Conservation (phyloP, 371 early-diverging fungal species). For the Mucor saturninus region DNA sequence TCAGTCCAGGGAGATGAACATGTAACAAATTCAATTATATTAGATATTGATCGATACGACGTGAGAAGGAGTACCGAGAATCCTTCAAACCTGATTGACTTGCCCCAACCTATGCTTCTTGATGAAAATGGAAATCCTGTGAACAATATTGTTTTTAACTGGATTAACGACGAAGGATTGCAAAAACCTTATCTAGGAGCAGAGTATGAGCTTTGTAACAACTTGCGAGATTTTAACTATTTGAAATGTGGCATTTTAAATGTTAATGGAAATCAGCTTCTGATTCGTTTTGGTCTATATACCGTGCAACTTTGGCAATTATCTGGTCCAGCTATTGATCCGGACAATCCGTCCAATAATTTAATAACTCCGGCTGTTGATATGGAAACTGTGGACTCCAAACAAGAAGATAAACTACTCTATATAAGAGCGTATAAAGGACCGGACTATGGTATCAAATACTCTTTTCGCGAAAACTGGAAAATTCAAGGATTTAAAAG, state of each 20-base stretch:
- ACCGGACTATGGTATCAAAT: neutral
- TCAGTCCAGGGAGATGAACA: neutral
- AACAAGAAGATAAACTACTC: neutral
- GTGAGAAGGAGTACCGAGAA: no score
- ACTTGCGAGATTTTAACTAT: neutral
- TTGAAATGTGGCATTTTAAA: neutral
- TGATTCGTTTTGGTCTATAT: slow-evolving; percentile 11
- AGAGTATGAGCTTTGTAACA: neutral
- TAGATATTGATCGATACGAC: no score
- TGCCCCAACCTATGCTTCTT: no score
- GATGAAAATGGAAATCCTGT: no score
- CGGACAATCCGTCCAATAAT: neutral
- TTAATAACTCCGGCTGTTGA: no score
- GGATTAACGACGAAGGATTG: no score
- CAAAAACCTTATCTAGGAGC: neutral
- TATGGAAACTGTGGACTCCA: no score
- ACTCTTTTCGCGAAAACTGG: neutral
- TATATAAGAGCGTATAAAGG: slow-evolving; percentile 16
- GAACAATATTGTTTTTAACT: no score
- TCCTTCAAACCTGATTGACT: no score
- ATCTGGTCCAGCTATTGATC: neutral
- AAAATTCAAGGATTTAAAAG: neutral
- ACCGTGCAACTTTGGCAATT: slow-evolving; percentile 8
- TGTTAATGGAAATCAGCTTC: neutral
- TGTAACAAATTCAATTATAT: no score